phyloP scores from a whole-genome alignment of 1,284 basidiomycete genomes.

The Moesziomyces parantarcticus region DNA sequence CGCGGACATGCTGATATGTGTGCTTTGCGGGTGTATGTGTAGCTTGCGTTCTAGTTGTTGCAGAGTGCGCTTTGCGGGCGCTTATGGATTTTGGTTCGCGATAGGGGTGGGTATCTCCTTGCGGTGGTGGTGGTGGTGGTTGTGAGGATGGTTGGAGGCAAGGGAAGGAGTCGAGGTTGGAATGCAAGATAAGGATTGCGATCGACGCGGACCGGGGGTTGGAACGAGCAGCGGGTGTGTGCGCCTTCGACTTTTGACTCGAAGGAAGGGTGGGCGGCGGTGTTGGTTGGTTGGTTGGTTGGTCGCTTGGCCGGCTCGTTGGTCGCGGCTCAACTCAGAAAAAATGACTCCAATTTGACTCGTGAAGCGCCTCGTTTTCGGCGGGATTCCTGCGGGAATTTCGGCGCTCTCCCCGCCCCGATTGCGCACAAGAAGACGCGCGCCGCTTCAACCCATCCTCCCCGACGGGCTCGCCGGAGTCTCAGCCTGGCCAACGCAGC shows the following conservation, averaged over 20 bases:
- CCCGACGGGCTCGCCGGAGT: not conserved
- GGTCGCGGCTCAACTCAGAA: no score
- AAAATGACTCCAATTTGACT: constrained; percentile 1
- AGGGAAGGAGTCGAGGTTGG: not conserved
- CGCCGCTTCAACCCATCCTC: not conserved
- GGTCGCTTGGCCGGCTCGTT: no score
- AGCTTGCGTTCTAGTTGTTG: not conserved
- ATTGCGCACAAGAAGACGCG: no score
- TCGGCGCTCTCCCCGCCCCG: no score
- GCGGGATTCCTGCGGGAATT: no score
- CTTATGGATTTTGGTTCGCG: no score
- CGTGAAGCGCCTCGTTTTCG: not conserved
- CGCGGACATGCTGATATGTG: constrained; percentile 42
- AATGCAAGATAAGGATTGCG: not conserved
- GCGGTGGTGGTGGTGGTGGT: not conserved
- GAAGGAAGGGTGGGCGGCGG: no score
- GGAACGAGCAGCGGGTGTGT: not conserved
- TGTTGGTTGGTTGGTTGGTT: no score
- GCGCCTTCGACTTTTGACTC: no score
- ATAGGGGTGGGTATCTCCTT: not conserved
- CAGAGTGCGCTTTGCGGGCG: not conserved
- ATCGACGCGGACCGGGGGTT: not conserved
- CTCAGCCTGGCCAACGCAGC: not conserved
- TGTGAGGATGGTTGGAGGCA: not conserved
- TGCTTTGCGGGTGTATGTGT: constrained; percentile 6